Base-by-base conservation (phyloP, 768 basidiomycete genomes). In the Suillus subluteus region DNA sequence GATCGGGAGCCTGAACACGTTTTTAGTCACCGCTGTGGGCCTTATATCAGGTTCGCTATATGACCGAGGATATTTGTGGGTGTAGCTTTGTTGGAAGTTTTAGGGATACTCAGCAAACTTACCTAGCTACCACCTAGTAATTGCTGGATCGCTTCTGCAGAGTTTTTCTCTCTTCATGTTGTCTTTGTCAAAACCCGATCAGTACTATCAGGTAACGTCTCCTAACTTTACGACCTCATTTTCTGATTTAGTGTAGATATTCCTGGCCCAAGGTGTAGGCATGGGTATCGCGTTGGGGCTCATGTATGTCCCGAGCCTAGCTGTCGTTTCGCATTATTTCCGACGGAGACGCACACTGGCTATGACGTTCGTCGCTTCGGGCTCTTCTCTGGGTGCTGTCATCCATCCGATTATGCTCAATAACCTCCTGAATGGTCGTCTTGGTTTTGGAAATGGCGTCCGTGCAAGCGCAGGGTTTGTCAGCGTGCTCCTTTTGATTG, bases 1-100 rank as follows among this genome's bases (percentile, higher is more conserved):
- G 78, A 80, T 88, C 38, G 87, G 86, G 12, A 84, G 85, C 44
- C 74, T 79, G 16, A 84, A 87, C 65, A 72, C 85, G 7, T 81
- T 83, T 63, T 73, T 87, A 15, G 74, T 82, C 32, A 73, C 85
- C 44, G 76, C 81, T 7, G 75, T 77, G 50, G 84, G 85, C 2
- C 72, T 85, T n/a, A 58, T 83, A 44, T 77, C 81, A 6, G 87
- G 87, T 12, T 78, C 82, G 54, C 72, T 82, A 4, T 85, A 84
- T 68, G 87, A 88, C 55, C 78, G 78, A 23, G 87, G 87, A 59
- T 83, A 85, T 73, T 87, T 85, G 83, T 83, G 69, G 68, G 81
- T 67, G 26, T 44, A 16, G 38, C 26, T 23, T 41, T 40, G 15
- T 40, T 43, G 23, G 58, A 64, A 16, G 40, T 12, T 52, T 43